Evolutionary conservation across 2,329 filamentous ascomycete genomes (phyloP), one percentile per base, ranked within the genome.

Genomic region (Venturia effusa): DNA sequence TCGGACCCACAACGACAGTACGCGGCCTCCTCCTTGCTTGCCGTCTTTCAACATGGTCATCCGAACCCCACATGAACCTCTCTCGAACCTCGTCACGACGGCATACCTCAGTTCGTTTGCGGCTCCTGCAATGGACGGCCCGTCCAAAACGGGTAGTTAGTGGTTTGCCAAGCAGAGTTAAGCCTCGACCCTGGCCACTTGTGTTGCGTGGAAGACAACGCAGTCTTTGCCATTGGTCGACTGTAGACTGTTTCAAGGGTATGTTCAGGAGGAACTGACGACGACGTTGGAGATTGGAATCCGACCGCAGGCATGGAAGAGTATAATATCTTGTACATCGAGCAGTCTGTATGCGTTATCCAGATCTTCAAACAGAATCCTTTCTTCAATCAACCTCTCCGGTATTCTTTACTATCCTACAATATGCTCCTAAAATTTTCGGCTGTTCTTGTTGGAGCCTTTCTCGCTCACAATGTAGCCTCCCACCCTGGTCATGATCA

Each of bases 401-500:
- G 24, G 5, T 6, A 13, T 7, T 30, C 48, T 54, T 27, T 39
- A 19, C n/a, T 39, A 22, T 41, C 57, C 41, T 51, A 22, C 66
- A 68, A 45, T 51, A 71, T 71, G 70, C 68, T 69, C 65, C 65
- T 63, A 24, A 41, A 60, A 45, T 64, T 69, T 64, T 57, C 71
- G 34, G 67, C 71, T 11, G 65, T 69, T 40, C 64, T 73, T 32
- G 51, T 72, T 40, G 68, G 68, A 59, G 67, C 69, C 60, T 67
- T 68, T 59, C 65, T 75, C 41, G 68, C 72, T n/a, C 67, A 68
- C 48, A 68, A 70, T 59, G 67, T 68, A 40, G 65, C 68, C n/a
- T 55, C 76, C 30, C 76, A 78, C 48, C 76, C 76, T 0, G 75
- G 75, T 27, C 71, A 77, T 61, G 72, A 78, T 64, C 65, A 73